Evolutionary conservation across 1,139 yeast genomes (phyloP).

Genomic region (Yamadazyma epiphylla): DNA sequence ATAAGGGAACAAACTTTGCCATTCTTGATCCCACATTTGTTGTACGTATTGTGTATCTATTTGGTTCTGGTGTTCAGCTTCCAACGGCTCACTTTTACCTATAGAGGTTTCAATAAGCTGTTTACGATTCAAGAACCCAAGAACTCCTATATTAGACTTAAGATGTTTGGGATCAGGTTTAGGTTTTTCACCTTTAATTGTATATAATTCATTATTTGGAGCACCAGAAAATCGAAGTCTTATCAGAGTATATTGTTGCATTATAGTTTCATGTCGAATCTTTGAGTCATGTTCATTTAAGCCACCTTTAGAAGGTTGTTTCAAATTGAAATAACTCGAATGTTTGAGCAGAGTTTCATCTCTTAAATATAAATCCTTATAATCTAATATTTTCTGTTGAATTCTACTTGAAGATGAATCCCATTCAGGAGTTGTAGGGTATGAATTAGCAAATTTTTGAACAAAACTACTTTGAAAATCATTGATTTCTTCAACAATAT

Average conservation of each 20-base stretch:
- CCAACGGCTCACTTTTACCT: too few relatives aligned
- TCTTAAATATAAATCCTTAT: slow-evolving; percentile 24
- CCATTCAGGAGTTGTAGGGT: slow-evolving; percentile 6
- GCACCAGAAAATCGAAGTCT: slow-evolving; percentile 28
- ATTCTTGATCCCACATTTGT: too few relatives aligned
- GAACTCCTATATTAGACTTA: slow-evolving; percentile 12
- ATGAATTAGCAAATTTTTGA: slow-evolving; percentile 16
- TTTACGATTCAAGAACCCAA: slow-evolving; percentile 15
- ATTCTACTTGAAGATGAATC: slow-evolving; percentile 19
- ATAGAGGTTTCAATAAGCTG: too few relatives aligned
- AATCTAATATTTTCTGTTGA: slow-evolving; percentile 35
- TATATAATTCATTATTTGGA: slow-evolving; percentile 7
- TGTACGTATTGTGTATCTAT: too few relatives aligned
- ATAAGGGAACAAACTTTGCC: too few relatives aligned
- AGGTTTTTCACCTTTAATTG: slow-evolving; percentile 4
- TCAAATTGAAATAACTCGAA: slow-evolving; percentile 10
- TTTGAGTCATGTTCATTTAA: slow-evolving; percentile 20
- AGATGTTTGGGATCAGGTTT: slow-evolving; percentile 3
- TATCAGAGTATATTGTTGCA: slow-evolving; percentile 36
- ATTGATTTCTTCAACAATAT: slow-evolving; percentile 27
- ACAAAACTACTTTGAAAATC: slow-evolving; percentile 31
- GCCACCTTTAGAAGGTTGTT: slow-evolving; percentile 4
- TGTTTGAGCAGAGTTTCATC: slow-evolving; percentile 11
- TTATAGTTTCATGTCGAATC: slow-evolving; percentile 37
- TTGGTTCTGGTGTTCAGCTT: too few relatives aligned